Evolutionary conservation across 2,329 filamentous ascomycete species (phyloP), one percentile per base, ranked within the genome.

Genomic region (Diaporthe amygdali): DNA sequence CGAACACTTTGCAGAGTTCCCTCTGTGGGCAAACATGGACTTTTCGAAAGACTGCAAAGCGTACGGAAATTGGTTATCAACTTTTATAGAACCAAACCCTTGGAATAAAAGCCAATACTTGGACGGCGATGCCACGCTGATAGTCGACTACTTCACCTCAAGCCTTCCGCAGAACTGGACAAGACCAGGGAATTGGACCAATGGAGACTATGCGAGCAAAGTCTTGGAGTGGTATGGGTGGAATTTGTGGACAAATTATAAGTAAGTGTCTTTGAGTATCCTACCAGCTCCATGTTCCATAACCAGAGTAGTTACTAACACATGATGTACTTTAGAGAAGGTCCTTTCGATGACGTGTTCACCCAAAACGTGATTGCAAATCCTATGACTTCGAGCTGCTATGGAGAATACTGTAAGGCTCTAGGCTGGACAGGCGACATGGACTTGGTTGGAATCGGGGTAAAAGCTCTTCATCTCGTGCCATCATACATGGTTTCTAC

Each of bases 401-500:
- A 37, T 7, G 9, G 8, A 3, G 71, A 71, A 15, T 74, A 72
- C 30, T 76, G 75, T 69, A 73, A 72, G 61, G 75, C 75, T 14
- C 44, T 76, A 8, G 73, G 72, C 0, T 74, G 71, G 20, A 73
- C 72, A 7, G 73, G 72, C 34, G 75, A 76, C 47, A 63, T 72
- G 20, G 75, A 76, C 55, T n/a, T 76, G 41, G 61, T 73, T 2
- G 75, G 74, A 17, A 75, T 76, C 20, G 75, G 75, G 14, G 71
- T 76, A 34, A 34, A 51, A 66, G 22, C 32, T 52, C 22, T n/a
- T 20, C 9, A 7, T 39, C n/a, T 51, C 10, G 6, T 34, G 39
- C 20, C 15, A 20, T 9, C 9, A 17, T 5, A 15, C 3, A 30
- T 27, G 15, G 20, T 27, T 12, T 6, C 12, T 9, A 34, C 20